Conservation (phyloP, 768 basidiomycete genomes). For the Mycena rosella region DNA sequence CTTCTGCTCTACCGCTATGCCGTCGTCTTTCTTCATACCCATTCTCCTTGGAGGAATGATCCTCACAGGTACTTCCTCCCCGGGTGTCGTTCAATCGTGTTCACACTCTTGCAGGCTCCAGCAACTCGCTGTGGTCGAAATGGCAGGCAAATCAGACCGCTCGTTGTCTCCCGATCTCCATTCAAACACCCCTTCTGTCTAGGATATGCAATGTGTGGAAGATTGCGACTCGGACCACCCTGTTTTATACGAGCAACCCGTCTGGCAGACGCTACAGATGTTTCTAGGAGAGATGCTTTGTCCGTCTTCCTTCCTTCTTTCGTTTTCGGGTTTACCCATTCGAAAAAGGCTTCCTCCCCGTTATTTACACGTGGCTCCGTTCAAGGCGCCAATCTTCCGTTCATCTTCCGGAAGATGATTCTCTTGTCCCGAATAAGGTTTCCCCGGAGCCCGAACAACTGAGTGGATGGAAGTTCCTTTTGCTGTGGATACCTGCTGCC, state of each 20-base stretch:
- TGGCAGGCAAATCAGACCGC: slow-evolving; percentile 70
- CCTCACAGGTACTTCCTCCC: slow-evolving; percentile 68
- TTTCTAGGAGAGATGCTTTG: slow-evolving; percentile 96
- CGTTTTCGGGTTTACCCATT: slow-evolving; percentile 38
- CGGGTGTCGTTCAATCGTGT: background rate
- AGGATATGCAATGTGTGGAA: slow-evolving; percentile 99
- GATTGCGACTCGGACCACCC: slow-evolving; percentile 80
- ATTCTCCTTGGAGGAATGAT: slow-evolving; percentile 94
- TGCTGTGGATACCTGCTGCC: slow-evolving; percentile 89
- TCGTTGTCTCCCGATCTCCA: slow-evolving; percentile 1
- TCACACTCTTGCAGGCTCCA: slow-evolving; percentile 78
- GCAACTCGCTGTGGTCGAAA: slow-evolving; percentile 86
- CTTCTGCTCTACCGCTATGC: too few relatives aligned
- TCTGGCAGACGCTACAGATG: slow-evolving; percentile 94
- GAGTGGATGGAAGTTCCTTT: slow-evolving; percentile 75
- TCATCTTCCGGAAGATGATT: slow-evolving; percentile 67
- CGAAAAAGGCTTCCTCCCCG: slow-evolving; percentile 83
- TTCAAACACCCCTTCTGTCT: slow-evolving; percentile 15
- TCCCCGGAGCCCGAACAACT: slow-evolving; percentile 57
- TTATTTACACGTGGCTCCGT: slow-evolving; percentile 77
- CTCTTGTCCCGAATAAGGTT: slow-evolving; percentile 50
- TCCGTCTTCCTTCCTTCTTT: slow-evolving; percentile 57
- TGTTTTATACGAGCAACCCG: slow-evolving; percentile 93
- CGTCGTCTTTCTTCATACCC: slow-evolving; percentile 79
- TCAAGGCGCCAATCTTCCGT: slow-evolving; percentile 63